A percentile compares a stretch with the other conserved stretches of the same genome.
Conservation (phyloP, 1,284 basidiomycete genomes). For the Austroboletus rostrupii region DNA sequence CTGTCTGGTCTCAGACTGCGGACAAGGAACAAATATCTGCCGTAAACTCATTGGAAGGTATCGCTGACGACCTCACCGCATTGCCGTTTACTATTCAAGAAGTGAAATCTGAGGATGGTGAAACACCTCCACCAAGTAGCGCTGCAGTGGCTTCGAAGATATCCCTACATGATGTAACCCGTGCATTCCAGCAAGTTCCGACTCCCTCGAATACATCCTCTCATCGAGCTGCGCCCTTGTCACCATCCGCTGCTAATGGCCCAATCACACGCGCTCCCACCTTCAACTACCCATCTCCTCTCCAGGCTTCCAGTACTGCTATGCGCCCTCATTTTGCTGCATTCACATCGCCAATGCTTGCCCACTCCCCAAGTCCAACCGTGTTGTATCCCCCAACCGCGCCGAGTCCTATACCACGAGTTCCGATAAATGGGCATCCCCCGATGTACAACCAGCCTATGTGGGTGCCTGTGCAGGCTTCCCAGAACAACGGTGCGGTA, state of each 20-base stretch:
- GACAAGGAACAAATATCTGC: conserved; percentile 58
- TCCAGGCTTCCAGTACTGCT: conserved; percentile 37
- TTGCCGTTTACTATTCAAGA: conserved; percentile 75
- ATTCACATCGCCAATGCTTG: conserved; percentile 66
- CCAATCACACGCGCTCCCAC: conserved; percentile 42
- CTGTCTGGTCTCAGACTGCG: conserved; percentile 77
- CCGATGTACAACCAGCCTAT: conserved; percentile 57
- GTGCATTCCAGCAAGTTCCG: conserved; percentile 79
- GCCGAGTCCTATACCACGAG: conserved; percentile 60
- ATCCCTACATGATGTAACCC: conserved; percentile 74
- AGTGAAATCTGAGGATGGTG: conserved; percentile 76
- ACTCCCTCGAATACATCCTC: conserved; percentile 41
- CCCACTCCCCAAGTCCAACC: conserved; percentile 59
- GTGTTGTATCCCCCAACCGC: conserved; percentile 60
- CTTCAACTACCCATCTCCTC: conserved; percentile 33
- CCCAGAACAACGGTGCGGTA: conserved; percentile 51
- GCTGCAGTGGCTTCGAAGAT: conserved; percentile 59
- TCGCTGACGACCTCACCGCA: conserved; percentile 71
- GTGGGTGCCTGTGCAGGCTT: conserved; percentile 56
- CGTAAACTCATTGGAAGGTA: conserved; percentile 75
- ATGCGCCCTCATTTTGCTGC: conserved; percentile 53
- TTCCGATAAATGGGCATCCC: conserved; percentile 56
- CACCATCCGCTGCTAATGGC: conserved; percentile 45
- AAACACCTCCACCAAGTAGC: conserved; percentile 66
- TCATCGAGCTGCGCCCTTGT: conserved; percentile 42